Base-by-base conservation (phyloP, 2,329 filamentous ascomycete species). In the Cryoendolithus antarcticus region DNA sequence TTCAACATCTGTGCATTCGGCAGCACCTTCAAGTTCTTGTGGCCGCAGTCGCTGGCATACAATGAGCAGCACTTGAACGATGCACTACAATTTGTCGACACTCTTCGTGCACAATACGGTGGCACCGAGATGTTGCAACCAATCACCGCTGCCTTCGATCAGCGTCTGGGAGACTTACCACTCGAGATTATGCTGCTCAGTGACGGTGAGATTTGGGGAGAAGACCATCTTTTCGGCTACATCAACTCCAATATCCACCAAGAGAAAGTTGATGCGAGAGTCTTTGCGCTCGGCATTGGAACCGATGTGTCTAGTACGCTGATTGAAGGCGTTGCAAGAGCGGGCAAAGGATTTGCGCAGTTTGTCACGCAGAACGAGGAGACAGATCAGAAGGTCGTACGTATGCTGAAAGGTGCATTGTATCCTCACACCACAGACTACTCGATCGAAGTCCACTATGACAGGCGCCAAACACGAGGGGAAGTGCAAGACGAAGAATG, bases 1-100 rank as follows among this genome's bases (percentile, higher is more conserved):
- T 83, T 83, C 65, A 82, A 84, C 52, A 77, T 83, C 39, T 79
- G 74, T 53, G 79, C 75, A 4, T 83, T 84, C 38, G 79, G 79
- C 9, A 63, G 56, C 1, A 30, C 5, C 0, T 60, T 65, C 49
- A 51, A 56, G 2, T 69, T 71, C 44, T 53, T 74, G 1, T 74
- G 69, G 66, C 43, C 56, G 1, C 60, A 56, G 34, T 72, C 69
- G 43, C 57, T 61, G 35, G 54, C 62, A 15, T 71, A 72, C 49
- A 62, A 58, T 39, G 58, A 68, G 44, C 46, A 57, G 4, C 67
- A 63, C 28, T 56, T 72, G 8, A 48, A 64, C 9, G 46, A 61
- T 15, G 70, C 71, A 2, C 47, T 67, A 2, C 35, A 34, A 0
- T 67, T 69, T 46, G 62, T 69, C 3, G 48, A 62, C 4, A 51